These are phyloP conservation scores for Eucalyptus paniculata DNA, from an alignment of 345 rosid species.

Conservation along the genomic window DNA sequence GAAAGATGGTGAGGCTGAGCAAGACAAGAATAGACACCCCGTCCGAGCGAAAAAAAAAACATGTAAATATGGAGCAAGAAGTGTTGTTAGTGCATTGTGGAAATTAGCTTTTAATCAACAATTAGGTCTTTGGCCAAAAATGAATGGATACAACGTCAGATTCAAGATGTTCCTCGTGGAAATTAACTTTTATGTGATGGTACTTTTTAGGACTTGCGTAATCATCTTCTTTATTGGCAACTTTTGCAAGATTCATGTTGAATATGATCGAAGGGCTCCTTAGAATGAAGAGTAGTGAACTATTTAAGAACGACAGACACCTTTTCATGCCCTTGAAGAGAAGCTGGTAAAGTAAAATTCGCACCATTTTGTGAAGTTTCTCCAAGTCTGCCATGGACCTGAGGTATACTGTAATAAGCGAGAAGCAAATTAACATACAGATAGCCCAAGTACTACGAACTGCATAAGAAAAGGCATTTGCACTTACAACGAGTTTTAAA, in stretches of 20 bases:
- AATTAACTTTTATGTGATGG: not conserved
- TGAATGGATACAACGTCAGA: not conserved
- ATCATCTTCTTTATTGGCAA: too few species aligned
- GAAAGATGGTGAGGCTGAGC: too few species aligned
- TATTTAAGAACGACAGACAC: conserved; percentile 1
- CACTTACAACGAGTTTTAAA: not conserved
- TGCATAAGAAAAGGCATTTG: too few species aligned
- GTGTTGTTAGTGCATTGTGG: too few species aligned
- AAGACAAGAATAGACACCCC: too few species aligned
- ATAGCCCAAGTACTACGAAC: not conserved
- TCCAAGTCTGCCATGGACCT: conserved; percentile 52
- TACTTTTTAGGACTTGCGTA: too few species aligned
- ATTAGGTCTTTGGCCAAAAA: not conserved
- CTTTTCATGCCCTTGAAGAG: conserved; percentile 35
- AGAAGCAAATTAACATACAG: not conserved
- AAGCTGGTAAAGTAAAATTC: conserved; percentile 27
- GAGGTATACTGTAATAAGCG: conserved; percentile 30
- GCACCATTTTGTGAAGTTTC: conserved; percentile 25
- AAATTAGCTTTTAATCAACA: not conserved
- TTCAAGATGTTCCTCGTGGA: too few species aligned
- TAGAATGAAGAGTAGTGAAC: not conserved
- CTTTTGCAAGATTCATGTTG: not conserved
- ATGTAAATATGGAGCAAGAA: too few species aligned
- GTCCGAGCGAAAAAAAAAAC: too few species aligned
- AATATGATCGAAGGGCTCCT: not conserved